A percentile compares a stretch with the other conserved stretches of the same genome.
phyloP scores from a whole-genome alignment of 1,284 basidiomycete genomes.

The Chondrostereum purpureum region DNA sequence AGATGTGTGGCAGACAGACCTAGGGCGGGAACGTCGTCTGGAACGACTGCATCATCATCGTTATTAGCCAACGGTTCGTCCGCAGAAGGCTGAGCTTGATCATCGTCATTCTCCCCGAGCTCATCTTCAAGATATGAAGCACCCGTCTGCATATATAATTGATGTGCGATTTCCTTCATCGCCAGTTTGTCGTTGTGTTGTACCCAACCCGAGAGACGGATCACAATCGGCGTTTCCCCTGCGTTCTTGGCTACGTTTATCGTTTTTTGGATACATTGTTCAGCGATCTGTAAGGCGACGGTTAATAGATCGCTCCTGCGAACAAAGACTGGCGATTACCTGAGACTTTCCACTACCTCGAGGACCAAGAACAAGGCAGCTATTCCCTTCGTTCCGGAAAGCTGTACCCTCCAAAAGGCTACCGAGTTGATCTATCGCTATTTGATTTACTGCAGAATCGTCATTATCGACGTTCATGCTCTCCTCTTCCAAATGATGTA shows the following conservation, averaged over 20 bases:
- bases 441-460: slow-evolving; percentile 36
- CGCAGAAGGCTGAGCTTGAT: slow-evolving; percentile 21
- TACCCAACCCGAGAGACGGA: slow-evolving; percentile 80
- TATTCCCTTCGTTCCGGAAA: slow-evolving; percentile 81
- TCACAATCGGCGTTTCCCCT: slow-evolving; percentile 52
- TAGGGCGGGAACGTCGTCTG: slow-evolving; percentile 12
- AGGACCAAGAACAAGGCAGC: slow-evolving; percentile 79
- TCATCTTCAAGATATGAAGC: slow-evolving; percentile 34
- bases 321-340: slow-evolving; percentile 37
- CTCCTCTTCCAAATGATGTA: slow-evolving; percentile 14
- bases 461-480: slow-evolving; percentile 26
- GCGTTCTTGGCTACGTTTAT: neutral
- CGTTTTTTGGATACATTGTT: slow-evolving; percentile 43
- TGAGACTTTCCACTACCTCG: slow-evolving; percentile 79
- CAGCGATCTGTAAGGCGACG: slow-evolving; percentile 41
- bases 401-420: slow-evolving; percentile 69
- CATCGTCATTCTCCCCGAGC: slow-evolving; percentile 21
- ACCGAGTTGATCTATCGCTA: slow-evolving; percentile 47
- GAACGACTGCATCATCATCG: slow-evolving; percentile 8
- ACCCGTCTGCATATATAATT: slow-evolving; percentile 68
- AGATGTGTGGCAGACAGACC: slow-evolving; percentile 74
- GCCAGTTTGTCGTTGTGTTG: slow-evolving; percentile 84
- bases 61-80: no score
- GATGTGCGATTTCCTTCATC: slow-evolving; percentile 87
- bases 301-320: slow-evolving; percentile 1